These are phyloP conservation scores for Sindora glabra DNA, from an alignment of 306 rosid genomes.

Conservation along the genomic window DNA sequence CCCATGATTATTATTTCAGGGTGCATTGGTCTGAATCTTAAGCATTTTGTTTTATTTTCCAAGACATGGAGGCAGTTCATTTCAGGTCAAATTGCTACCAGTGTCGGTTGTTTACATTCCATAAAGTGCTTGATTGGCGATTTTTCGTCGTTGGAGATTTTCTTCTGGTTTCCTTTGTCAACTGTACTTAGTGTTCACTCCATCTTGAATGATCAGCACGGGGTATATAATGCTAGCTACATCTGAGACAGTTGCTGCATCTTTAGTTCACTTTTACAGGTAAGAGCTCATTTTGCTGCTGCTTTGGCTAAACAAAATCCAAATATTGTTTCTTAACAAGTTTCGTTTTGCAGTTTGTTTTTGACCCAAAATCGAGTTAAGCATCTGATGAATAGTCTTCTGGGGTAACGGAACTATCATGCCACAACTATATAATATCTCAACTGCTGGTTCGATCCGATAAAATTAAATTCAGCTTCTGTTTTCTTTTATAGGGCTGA, in stretches of 20 bases:
- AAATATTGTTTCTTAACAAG: constrained; percentile 9
- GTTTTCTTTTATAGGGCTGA: constrained; percentile 59
- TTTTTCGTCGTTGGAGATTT: constrained; percentile 76
- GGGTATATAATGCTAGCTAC: constrained; percentile 69
- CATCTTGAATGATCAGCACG: constrained; percentile 62
- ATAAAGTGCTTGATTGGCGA: constrained; percentile 99
- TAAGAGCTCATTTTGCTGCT: constrained; percentile 24
- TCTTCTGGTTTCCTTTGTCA: constrained; percentile 93
- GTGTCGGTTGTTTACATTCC: constrained; percentile 72
- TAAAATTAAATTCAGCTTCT: no score
- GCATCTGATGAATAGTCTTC: constrained; percentile 43
- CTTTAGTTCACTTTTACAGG: constrained; percentile 75
- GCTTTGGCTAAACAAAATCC: background rate
- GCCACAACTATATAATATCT: background rate
- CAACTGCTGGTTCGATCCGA: no score
- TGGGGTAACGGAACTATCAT: constrained; percentile 39
- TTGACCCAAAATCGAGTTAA: constrained; percentile 60
- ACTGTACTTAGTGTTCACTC: constrained; percentile 87
- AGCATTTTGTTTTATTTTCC: constrained; percentile 25
- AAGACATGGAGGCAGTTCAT: constrained; percentile 74
- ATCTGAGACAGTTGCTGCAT: constrained; percentile 82
- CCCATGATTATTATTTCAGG: constrained; percentile 35
- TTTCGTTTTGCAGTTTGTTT: constrained; percentile 49
- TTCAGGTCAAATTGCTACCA: constrained; percentile 76
- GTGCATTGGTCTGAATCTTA: constrained; percentile 43